These are phyloP conservation scores for Phytophthora vignae DNA, from an alignment of 352 stramenopile species.

Conservation along the genomic window DNA sequence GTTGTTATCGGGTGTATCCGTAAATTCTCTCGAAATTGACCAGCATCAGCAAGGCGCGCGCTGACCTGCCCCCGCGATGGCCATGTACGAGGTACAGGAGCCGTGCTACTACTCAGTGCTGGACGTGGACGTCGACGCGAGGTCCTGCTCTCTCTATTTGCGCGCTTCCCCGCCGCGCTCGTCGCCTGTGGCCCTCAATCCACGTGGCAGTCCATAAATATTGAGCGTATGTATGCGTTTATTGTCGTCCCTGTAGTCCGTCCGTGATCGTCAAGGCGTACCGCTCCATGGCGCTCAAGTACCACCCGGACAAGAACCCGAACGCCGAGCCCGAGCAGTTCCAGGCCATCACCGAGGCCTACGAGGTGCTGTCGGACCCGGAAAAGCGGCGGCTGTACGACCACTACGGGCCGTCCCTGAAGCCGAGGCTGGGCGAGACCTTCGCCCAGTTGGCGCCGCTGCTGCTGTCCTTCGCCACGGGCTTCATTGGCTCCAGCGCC, in stretches of 20 bases:
- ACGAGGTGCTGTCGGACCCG: constrained; percentile 80
- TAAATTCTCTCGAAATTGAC: constrained; percentile 6
- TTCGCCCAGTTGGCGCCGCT: constrained; percentile 71
- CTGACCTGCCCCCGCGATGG: constrained; percentile 11
- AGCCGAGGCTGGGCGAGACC: constrained; percentile 68
- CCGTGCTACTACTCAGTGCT: constrained; percentile 77
- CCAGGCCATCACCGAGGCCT: constrained; percentile 78
- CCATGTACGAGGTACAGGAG: constrained; percentile 60
- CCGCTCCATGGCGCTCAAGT: constrained; percentile 92
- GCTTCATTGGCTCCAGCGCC: constrained; percentile 56
- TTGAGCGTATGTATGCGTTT: not conserved
- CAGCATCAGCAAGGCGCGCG: constrained; percentile 1
- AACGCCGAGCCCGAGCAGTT: constrained; percentile 91
- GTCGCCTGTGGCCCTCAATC: not conserved
- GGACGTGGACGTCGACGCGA: constrained; percentile 65
- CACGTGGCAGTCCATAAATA: not conserved
- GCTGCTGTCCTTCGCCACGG: constrained; percentile 65
- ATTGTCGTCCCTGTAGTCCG: constrained; percentile 52
- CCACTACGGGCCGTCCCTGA: constrained; percentile 69
- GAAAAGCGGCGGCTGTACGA: constrained; percentile 82
- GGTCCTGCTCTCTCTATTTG: constrained; percentile 32
- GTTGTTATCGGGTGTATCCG: no score
- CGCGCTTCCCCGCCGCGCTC: not conserved
- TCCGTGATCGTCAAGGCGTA: constrained; percentile 96
- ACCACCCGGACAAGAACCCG: constrained; percentile 98